These are phyloP conservation scores for Phyllosticta citribraziliensis DNA, from an alignment of 2,329 filamentous ascomycete species.

Conservation along the genomic window DNA sequence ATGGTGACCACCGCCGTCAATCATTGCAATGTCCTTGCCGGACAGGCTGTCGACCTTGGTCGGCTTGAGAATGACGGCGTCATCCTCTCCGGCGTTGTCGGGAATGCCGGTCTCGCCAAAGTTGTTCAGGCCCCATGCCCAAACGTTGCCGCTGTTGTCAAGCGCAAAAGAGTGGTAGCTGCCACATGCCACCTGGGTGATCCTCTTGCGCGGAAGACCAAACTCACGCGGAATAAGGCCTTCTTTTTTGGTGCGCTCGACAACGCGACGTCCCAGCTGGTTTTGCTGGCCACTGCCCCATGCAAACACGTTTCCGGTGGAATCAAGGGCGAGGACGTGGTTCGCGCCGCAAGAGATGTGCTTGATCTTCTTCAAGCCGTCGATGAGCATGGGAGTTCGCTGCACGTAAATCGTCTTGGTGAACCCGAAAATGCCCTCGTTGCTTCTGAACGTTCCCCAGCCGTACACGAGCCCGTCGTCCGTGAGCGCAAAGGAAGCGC, in stretches of 20 bases:
- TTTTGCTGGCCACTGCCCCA: slow-evolving; percentile 69
- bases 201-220: slow-evolving; percentile 44
- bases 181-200: slow-evolving; percentile 56
- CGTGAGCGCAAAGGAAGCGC: slow-evolving; percentile 65
- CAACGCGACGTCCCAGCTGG: slow-evolving; percentile 55
- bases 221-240: slow-evolving; percentile 48
- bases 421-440: slow-evolving; percentile 58
- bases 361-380: slow-evolving; percentile 56
- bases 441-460: slow-evolving; percentile 73
- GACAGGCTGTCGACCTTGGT: slow-evolving; percentile 56
- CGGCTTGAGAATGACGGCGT: slow-evolving; percentile 58
- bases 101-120: slow-evolving; percentile 69
- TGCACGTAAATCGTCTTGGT: slow-evolving; percentile 34
- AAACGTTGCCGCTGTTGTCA: slow-evolving; percentile 58
- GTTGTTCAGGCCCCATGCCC: slow-evolving; percentile 79
- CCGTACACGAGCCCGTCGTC: slow-evolving; percentile 67
- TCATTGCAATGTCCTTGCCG: slow-evolving; percentile 52
- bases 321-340: slow-evolving; percentile 59
- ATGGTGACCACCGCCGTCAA: slow-evolving; percentile 69
- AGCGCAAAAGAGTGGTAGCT: slow-evolving; percentile 76
- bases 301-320: slow-evolving; percentile 53
- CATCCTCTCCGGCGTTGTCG: slow-evolving; percentile 54
- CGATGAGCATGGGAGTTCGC: slow-evolving; percentile 43
- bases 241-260: slow-evolving; percentile 48
- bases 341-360: slow-evolving; percentile 58